Evolutionary conservation across 2,329 filamentous ascomycete species (phyloP).

Genomic region (Didymella keratinophila): DNA sequence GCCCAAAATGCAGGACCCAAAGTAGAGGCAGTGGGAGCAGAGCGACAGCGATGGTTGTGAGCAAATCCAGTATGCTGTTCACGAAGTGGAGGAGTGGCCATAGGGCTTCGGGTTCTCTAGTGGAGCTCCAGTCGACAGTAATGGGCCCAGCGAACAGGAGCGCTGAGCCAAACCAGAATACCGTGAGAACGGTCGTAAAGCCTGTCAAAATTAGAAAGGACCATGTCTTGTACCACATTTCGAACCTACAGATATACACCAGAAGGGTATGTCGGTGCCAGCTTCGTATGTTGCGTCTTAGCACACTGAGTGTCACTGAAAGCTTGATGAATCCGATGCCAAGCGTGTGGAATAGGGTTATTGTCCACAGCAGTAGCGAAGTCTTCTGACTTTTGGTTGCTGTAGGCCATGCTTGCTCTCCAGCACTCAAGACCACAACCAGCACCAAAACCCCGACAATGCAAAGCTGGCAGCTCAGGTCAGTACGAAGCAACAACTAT

Average conservation of each 20-base stretch:
- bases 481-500: neutral
- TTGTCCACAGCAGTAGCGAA: constrained; percentile 31
- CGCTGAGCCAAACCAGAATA: constrained; percentile 54
- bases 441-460: constrained; percentile 23
- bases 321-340: constrained; percentile 58
- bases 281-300: constrained; percentile 50
- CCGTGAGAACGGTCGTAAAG: constrained; percentile 44
- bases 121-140: constrained; percentile 53
- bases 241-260: constrained; percentile 51
- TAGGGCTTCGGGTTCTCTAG: neutral
- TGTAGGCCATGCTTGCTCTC: neutral
- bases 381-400: neutral
- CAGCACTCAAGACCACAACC: neutral
- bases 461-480: constrained; percentile 18
- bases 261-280: constrained; percentile 52
- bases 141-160: constrained; percentile 58
- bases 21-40: constrained; percentile 7
- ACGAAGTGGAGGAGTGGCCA: constrained; percentile 4
- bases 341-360: constrained; percentile 54
- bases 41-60: neutral
- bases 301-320: constrained; percentile 56
- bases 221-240: neutral
- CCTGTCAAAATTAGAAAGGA: constrained; percentile 19
- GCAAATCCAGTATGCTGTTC: constrained; percentile 8
- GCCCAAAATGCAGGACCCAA: neutral